Percentiles rank a stretch among this genome's conserved stretches.
Conservation (phyloP, 2,329 filamentous ascomycete genomes). For the Calycina marina region DNA sequence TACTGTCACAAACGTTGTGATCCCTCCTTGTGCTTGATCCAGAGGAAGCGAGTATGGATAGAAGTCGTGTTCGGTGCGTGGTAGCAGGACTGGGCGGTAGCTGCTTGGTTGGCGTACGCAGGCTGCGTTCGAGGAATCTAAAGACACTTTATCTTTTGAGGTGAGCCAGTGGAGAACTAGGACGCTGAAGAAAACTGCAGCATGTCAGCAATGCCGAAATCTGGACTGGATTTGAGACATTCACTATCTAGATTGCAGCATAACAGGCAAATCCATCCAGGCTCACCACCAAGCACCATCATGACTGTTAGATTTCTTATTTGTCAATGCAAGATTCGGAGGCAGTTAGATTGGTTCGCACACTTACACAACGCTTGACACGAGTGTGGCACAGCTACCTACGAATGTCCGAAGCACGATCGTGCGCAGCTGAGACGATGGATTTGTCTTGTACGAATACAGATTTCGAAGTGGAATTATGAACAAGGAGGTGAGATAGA, state of each 20-base stretch:
- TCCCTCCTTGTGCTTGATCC: too few species aligned
- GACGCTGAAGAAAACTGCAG: conserved; percentile 40
- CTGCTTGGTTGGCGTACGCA: too few species aligned
- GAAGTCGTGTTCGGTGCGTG: too few species aligned
- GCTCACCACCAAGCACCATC: conserved; percentile 43
- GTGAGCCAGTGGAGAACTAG: conserved; percentile 48
- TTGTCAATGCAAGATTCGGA: neutral
- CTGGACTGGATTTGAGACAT: too few species aligned
- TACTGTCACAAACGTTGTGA: neutral
- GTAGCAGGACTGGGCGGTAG: too few species aligned
- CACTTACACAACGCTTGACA: conserved; percentile 40
- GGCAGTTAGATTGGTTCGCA: neutral
- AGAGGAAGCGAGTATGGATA: too few species aligned
- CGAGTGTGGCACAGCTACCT: conserved; percentile 40
- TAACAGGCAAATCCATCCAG: conserved; percentile 50
- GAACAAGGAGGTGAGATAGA: conserved; percentile 49
- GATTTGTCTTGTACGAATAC: conserved; percentile 36
- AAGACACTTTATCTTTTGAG: conserved; percentile 24
- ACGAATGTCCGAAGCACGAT: conserved; percentile 44
- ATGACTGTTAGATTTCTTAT: conserved; percentile 43
- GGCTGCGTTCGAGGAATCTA: too few species aligned
- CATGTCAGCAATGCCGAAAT: neutral
- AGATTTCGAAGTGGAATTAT: conserved; percentile 41
- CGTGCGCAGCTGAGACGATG: conserved; percentile 30
- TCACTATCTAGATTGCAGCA: conserved; percentile 49